Evolutionary conservation across 169 alveolate genomes (phyloP).

Genomic region (Eimeria mitis): DNA sequence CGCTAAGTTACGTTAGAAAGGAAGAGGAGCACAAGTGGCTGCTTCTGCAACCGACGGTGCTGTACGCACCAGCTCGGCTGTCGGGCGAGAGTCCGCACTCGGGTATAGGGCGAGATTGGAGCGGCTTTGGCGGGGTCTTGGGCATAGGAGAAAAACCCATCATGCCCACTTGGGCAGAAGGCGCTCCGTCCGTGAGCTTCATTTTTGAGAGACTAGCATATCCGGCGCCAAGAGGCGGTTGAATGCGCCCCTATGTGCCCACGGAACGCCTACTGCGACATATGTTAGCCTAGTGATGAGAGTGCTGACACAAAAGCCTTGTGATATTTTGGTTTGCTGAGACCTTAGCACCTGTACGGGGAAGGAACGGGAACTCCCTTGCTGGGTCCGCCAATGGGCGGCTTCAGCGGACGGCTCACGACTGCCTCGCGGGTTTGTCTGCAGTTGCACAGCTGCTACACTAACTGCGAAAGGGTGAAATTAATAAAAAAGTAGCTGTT

Average conservation of each 20-base stretch:
- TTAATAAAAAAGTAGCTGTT: not conserved
- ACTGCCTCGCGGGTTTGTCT: not conserved
- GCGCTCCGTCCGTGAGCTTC: slow-evolving; percentile 67
- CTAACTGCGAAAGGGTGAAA: not conserved
- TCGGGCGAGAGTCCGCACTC: slow-evolving; percentile 51
- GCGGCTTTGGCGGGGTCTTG: slow-evolving; percentile 65
- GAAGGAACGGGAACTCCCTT: not conserved
- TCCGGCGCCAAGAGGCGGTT: not conserved
- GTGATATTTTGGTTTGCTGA: not conserved
- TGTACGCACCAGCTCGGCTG: slow-evolving; percentile 41
- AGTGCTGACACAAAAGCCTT: not conserved
- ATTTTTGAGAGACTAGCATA: not conserved
- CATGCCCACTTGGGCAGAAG: slow-evolving; percentile 61
- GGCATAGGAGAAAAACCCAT: slow-evolving; percentile 25
- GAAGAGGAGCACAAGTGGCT: not conserved
- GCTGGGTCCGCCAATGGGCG: not conserved
- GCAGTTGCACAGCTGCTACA: not conserved
- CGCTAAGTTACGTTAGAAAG: not conserved
- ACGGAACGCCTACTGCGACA: not conserved
- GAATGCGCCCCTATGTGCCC: not conserved
- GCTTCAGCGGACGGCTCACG: not conserved
- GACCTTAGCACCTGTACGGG: not conserved
- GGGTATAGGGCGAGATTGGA: slow-evolving; percentile 17
- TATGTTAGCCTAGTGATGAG: not conserved
- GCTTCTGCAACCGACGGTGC: not conserved